Evolutionary conservation across 2,329 filamentous ascomycete species (phyloP), one percentile per base, ranked within the genome.

Genomic region (Malbranchea cinnamomea): DNA sequence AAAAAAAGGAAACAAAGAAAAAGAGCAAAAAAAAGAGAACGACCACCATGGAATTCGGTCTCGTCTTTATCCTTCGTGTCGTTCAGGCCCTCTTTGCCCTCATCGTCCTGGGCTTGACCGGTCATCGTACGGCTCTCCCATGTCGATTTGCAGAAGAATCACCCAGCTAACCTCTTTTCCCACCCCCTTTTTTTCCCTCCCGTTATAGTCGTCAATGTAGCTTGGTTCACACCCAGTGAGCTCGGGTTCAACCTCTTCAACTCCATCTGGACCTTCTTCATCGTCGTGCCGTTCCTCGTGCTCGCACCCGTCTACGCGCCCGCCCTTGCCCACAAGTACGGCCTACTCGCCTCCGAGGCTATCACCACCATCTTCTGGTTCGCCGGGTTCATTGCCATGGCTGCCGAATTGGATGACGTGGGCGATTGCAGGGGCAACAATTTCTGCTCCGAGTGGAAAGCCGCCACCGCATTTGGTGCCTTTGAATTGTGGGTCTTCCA

Each of bases 321-420:
- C 3, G 59, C 60, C 14, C 44, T 72, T 7, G 74, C 74, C 43
- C 71, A 82, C 52, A 68, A 65, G 30, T 69, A 71, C 29, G 71
- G 65, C 25, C 68, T 83, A 10, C 60, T 85, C 11, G 73, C 46
- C 1, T 62, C 81, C 18, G 79, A 91, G 46, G 62, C 61, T 26
- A 41, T 89, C 14, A 89, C 81, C 6, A 75, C 78, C 57, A 64
- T 91, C 33, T 91, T 91, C 62, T 93, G 84, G 84, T 89, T 94
- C 48, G 75, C 78, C 1, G 83, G 82, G 5, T 78, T 83, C 44
- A 74, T 91, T 41, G 81, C 82, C 0, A 55, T 85, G 7, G 82
- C 78, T 0, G 75, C 73, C 12, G 63, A 63, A 32, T 55, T 83
- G 34, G 68, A 68, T 31, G 63, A 68, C 10, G 58, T 69, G 0